A percentile compares a stretch with the other conserved stretches of the same genome.
These are phyloP conservation scores for Trichoderma breve DNA, from an alignment of 2,329 filamentous ascomycete genomes.

Conservation along the genomic window DNA sequence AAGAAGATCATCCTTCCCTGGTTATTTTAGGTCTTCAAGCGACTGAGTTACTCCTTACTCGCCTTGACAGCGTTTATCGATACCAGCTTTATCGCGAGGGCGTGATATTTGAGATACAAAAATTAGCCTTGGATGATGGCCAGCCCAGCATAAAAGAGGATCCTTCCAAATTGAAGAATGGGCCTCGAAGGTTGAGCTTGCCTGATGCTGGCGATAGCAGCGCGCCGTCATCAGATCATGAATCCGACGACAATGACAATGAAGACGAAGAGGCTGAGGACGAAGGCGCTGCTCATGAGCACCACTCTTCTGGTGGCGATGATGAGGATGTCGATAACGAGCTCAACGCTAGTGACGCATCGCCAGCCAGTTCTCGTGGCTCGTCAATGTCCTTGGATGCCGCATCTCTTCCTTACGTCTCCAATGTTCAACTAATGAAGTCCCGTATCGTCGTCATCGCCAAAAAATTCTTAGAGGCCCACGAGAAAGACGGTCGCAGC, in stretches of 20 bases:
- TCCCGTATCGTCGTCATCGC: slow-evolving; percentile 72
- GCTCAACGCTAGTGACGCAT: slow-evolving; percentile 56
- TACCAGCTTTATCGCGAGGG: slow-evolving; percentile 98
- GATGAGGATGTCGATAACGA: slow-evolving; percentile 54
- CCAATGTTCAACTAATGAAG: slow-evolving; percentile 54
- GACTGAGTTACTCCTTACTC: slow-evolving; percentile 79
- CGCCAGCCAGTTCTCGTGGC: slow-evolving; percentile 63
- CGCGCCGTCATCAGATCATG: slow-evolving; percentile 31
- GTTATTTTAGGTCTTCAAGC: slow-evolving; percentile 87
- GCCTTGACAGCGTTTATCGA: slow-evolving; percentile 83
- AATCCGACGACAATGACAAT: slow-evolving; percentile 31
- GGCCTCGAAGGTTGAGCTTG: slow-evolving; percentile 1
- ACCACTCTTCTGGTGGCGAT: slow-evolving; percentile 44
- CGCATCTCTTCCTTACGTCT: slow-evolving; percentile 47
- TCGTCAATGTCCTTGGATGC: slow-evolving; percentile 64
- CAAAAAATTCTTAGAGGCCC: slow-evolving; percentile 77
- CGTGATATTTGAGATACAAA: slow-evolving; percentile 86
- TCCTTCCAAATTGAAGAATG: slow-evolving; percentile 1
- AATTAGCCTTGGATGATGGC: slow-evolving; percentile 60
- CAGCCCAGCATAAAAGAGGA: slow-evolving; percentile 13
- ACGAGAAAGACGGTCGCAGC: slow-evolving; percentile 73
- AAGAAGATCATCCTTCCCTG: slow-evolving; percentile 85
- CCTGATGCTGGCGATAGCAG: slow-evolving; percentile 21
- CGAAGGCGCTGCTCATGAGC: slow-evolving; percentile 38
- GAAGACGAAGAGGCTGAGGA: slow-evolving; percentile 24